phyloP scores from a whole-genome alignment of 129 eudicot genomes.

The Flaveria trinervia region DNA sequence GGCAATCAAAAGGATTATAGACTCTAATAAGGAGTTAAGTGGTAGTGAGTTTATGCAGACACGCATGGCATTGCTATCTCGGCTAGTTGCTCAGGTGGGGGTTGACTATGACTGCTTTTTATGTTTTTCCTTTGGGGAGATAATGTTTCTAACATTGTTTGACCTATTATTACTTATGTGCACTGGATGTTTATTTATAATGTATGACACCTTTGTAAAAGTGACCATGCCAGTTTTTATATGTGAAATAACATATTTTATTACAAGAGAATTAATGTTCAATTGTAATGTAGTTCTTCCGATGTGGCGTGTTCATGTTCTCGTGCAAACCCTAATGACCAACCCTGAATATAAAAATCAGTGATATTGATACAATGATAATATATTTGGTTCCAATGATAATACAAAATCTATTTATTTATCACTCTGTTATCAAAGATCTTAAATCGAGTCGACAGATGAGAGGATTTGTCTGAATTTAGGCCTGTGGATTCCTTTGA shows the following conservation, averaged over 20 bases:
- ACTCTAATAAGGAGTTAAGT: conserved; percentile 52
- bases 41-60: conserved; percentile 58
- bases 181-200: conserved; percentile 26
- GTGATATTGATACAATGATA: not conserved
- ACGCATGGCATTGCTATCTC: conserved; percentile 76
- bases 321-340: conserved; percentile 13
- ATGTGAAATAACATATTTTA: conserved; percentile 10
- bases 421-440: not conserved
- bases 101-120: conserved; percentile 37
- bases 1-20: conserved; percentile 69
- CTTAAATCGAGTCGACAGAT: not conserved
- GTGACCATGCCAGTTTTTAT: conserved; percentile 29
- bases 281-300: conserved; percentile 18
- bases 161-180: conserved; percentile 25
- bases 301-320: conserved; percentile 21
- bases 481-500: not conserved
- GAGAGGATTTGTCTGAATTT: not conserved
- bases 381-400: conserved; percentile 3
- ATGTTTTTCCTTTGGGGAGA: conserved; percentile 29
- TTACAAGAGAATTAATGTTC: conserved; percentile 13
- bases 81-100: conserved; percentile 96
- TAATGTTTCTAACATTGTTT: conserved; percentile 31
- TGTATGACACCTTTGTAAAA: conserved; percentile 38
- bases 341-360: conserved; percentile 5
- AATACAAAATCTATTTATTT: conserved; percentile 8